phyloP scores from a whole-genome alignment of 2,329 filamentous ascomycete genomes.

The Venturia carpophila region DNA sequence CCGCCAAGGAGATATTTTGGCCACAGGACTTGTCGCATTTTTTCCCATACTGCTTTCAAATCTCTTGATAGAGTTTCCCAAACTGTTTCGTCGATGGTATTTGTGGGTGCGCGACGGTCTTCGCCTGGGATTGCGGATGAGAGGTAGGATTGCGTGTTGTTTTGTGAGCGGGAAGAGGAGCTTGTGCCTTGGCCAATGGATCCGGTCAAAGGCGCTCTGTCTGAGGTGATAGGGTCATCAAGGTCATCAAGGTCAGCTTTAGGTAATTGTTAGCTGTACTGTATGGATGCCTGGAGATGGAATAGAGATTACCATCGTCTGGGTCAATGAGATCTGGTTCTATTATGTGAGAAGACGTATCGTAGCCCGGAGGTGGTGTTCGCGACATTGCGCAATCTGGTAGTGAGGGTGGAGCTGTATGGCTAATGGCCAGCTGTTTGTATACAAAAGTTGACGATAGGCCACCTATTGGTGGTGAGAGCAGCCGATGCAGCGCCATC shows the following conservation, averaged over 20 bases:
- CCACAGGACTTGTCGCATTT: constrained; percentile 95
- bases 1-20: constrained; percentile 83
- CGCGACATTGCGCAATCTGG: constrained; percentile 25
- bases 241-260: constrained; percentile 83
- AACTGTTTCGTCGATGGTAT: constrained; percentile 94
- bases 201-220: constrained; percentile 73
- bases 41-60: constrained; percentile 88
- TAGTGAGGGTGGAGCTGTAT: not conserved
- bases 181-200: constrained; percentile 59
- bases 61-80: constrained; percentile 96
- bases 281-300: not conserved
- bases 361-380: constrained; percentile 26
- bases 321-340: constrained; percentile 47
- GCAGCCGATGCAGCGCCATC: not conserved
- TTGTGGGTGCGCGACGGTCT: constrained; percentile 78
- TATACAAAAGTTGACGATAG: not conserved
- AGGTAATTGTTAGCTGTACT: not conserved
- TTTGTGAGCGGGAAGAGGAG: constrained; percentile 40
- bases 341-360: constrained; percentile 24
- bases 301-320: constrained; percentile 38
- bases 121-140: constrained; percentile 87
- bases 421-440: not conserved
- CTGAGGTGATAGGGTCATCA: constrained; percentile 74
- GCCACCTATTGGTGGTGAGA: constrained; percentile 8
- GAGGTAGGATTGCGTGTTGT: constrained; percentile 68